Evolutionary conservation across 108 stramenopile genomes (phyloP), one percentile per base, ranked within the genome.

Genomic region (Nitzschia sp.): DNA sequence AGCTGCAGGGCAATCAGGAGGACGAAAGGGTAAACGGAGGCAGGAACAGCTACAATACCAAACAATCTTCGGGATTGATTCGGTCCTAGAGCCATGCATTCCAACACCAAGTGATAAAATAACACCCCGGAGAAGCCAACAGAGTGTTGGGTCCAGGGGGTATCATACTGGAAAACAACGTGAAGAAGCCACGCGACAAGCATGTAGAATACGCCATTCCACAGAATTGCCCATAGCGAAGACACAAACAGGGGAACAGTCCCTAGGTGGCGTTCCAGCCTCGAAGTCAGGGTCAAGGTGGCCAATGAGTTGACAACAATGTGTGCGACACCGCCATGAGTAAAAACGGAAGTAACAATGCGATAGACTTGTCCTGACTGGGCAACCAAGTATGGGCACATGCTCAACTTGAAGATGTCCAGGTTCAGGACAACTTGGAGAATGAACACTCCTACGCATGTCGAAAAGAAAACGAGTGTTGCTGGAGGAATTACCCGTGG

Each of bases 291-390:
- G 7, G 79, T 83, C 41, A 77, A 65, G 0, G 89, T 78, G 11
- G 90, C 87, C 75, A 91, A 80, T 89, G 94, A 89, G 65, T 97
- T 97, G 87, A 95, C 87, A 6, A 69, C 91, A 51, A 97, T 90
- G 69, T 97, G 96, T 80, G 94, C 64, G n/a, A 94, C 24, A 53
- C 71, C 82, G 3, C 80, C 93, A 75, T 97, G 96, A 70, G 93
- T 85, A 53, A 95, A 65, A 0, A 83, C 70, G 21, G 83, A 83
- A 9, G 93, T 85, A 15, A 91, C 22, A 29, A 95, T 63, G 14
- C 96, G 80, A 60, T 93, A 92, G 61, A 75, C 80, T 60, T 96
- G 84, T 50, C 61, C 53, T 20, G 63, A 59, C 53, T 84, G 80
- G 3, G 93, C 21, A 0, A 95, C 70, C 17, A 63, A 46, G 8